These are phyloP conservation scores for Umbellularia californica DNA, from an alignment of 164 flowering plant genomes.

Conservation along the genomic window DNA sequence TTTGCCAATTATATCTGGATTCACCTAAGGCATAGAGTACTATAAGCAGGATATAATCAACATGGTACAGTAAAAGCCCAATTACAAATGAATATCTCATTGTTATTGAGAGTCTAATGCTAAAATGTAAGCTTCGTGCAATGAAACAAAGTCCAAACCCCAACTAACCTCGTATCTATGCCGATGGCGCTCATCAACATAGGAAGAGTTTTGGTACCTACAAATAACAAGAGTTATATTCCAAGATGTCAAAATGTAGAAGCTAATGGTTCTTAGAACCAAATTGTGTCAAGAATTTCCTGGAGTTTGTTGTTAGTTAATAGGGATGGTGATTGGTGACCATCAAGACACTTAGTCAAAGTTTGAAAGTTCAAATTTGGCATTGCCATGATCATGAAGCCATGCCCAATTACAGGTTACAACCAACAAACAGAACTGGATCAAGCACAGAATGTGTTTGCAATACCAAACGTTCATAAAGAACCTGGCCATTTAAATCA, in stretches of 20 bases:
- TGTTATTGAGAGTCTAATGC: background rate
- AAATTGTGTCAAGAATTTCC: background rate
- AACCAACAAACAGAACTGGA: background rate
- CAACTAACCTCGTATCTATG: slow-evolving; percentile 86
- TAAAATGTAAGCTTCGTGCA: background rate
- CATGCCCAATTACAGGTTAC: background rate
- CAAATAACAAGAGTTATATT: background rate
- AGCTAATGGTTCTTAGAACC: background rate
- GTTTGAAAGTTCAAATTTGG: background rate
- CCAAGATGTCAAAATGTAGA: no score
- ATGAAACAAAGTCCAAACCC: background rate
- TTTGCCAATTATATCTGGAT: slow-evolving; percentile 57
- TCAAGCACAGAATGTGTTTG: background rate
- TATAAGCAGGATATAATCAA: background rate
- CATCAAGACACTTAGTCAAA: background rate
- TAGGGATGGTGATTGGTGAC: background rate
- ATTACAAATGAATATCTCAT: background rate
- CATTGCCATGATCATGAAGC: background rate
- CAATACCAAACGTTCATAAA: background rate
- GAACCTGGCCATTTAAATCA: background rate
- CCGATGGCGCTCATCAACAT: slow-evolving; percentile 93
- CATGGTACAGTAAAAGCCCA: background rate
- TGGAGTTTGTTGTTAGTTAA: no score
- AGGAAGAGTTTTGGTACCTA: slow-evolving; percentile 61
- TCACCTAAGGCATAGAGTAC: slow-evolving; percentile 51